Percentiles rank a stretch among this genome's conserved stretches.
Conservation (phyloP, 2,329 filamentous ascomycete species). For the Xylariales sp. region DNA sequence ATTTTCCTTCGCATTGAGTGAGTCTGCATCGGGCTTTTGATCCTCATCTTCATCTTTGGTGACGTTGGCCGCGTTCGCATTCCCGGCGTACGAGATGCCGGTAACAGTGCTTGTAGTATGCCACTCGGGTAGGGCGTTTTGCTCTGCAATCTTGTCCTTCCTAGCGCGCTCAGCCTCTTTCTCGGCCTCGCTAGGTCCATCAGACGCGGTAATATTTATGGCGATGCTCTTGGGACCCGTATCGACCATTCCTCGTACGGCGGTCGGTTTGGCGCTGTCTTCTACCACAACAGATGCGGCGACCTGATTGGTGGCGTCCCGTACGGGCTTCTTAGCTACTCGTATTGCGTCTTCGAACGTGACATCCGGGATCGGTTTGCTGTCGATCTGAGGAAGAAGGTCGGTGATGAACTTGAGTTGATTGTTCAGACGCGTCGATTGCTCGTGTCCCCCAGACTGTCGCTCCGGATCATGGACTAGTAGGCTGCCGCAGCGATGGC, state of each 20-base stretch:
- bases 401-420: constrained; percentile 76
- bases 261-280: constrained; percentile 51
- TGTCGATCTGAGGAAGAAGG: constrained; percentile 71
- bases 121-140: constrained; percentile 68
- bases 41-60: constrained; percentile 25
- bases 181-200: constrained; percentile 63
- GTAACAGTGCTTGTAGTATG: constrained; percentile 67
- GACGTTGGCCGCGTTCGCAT: constrained; percentile 26
- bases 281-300: constrained; percentile 56
- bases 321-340: constrained; percentile 57
- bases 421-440: constrained; percentile 69
- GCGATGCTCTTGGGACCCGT: constrained; percentile 64
- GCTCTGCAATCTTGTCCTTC: constrained; percentile 60
- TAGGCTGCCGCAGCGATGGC: constrained; percentile 67
- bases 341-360: constrained; percentile 66
- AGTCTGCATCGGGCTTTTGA: constrained; percentile 39
- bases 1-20: constrained; percentile 47
- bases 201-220: constrained; percentile 62
- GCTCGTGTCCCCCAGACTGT: constrained; percentile 65
- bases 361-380: constrained; percentile 67
- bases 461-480: constrained; percentile 64
- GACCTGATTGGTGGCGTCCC: constrained; percentile 64
- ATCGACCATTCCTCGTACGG: constrained; percentile 64
- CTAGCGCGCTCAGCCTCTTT: constrained; percentile 59
- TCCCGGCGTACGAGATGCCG: constrained; percentile 49